Base-by-base conservation (phyloP, 495 filamentous ascomycete genomes). In the Penicillium cinerascens region DNA sequence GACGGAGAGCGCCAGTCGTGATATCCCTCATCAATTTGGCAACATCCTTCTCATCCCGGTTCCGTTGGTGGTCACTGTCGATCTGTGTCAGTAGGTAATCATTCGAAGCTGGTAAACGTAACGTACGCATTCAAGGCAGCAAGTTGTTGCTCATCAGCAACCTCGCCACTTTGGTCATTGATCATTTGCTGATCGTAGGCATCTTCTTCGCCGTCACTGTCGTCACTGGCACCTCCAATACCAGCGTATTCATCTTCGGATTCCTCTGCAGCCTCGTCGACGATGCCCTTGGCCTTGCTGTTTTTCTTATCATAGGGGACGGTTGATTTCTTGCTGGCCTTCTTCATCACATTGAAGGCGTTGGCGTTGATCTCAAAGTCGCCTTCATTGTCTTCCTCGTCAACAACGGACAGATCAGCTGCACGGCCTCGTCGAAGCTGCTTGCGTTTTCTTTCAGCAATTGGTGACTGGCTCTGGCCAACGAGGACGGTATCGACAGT, bases 191-290 rank as follows among this genome's bases (percentile, higher is more conserved):
- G 75, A 52, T 86, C 81, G 36, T 81, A 81, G 29, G 81, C 82
- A 43, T 87, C 81, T 50, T 90, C 88, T 35, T 86, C 85, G 20
- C 76, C 82, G 44, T 84, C 87, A 36, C 91, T 89, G 52, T 98
- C 95, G 44, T 92, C 91, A 66, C 89, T 91, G 4, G 79, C 87
- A 38, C 93, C 93, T 42, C 95, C 95, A 37, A 97, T 76, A 2
- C 95, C 95, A 27, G 92, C 93, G 64, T 96, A 99, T 67, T 99
- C 93, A 65, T 99, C 93, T 65, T 97, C 95, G 0, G 95, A 97
- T 74, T 99, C 93, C 59, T 93, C 89, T 36, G 93, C 93, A 60
- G 93, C 89, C 55, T 97, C 93, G 53, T 97, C 81, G 16, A 99
- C 75, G 75, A 96, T 89, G 13, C 85, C 85, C 49, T 84, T 91